Base-by-base conservation (phyloP, 2,329 filamentous ascomycete species). In the Botryosphaeria agaves region DNA sequence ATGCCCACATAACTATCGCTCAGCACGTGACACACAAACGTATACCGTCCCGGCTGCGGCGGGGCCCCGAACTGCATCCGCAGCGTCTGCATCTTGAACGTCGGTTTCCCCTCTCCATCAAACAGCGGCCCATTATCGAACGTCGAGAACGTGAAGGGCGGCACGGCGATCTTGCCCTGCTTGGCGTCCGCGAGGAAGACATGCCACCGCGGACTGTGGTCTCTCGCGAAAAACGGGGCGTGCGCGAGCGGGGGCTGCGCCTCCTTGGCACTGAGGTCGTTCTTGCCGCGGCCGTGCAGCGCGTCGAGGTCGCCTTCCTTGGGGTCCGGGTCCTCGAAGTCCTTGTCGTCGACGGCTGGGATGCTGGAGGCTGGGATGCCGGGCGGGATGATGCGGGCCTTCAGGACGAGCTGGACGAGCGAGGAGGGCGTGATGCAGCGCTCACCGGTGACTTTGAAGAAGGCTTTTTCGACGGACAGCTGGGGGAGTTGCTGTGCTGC, bases 381-480 rank as follows among this genome's bases (percentile, higher is more conserved):
- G 3, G 89, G 85, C 5, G 89, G 89, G 28, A 95, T 75, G 48
- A 95, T 79, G 33, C 89, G 83, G 18, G 80, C 84, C 62, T 98
- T 98, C 50, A 98, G 73, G 30, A 98, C 83, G 18, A 98, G 76
- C 37, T 85, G 87, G 14, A 95, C 87, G 21, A 98, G 69, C 33
- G 84, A 92, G 34, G 79, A 82, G 5, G 89, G 85, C 18, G 87
- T 92, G 47, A 98, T 82, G 52, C 77, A 79, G 41, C 79, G 81
- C 58, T 98, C 91, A 48, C 89, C 89, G 31, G 83, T 76, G 27
- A 98, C 91, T 64, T 98, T 98, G 72, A 98, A 98, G 58, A 93
- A 98, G 5, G 84, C 82, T 59, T 84, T 91, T 47, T 83, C 82
- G 7, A 98, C 73, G 34, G 79, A 70, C 32, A 98, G 65, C 38